phyloP scores from a whole-genome alignment of 2,329 filamentous ascomycete genomes.

The Taxawa tesnikishii region DNA sequence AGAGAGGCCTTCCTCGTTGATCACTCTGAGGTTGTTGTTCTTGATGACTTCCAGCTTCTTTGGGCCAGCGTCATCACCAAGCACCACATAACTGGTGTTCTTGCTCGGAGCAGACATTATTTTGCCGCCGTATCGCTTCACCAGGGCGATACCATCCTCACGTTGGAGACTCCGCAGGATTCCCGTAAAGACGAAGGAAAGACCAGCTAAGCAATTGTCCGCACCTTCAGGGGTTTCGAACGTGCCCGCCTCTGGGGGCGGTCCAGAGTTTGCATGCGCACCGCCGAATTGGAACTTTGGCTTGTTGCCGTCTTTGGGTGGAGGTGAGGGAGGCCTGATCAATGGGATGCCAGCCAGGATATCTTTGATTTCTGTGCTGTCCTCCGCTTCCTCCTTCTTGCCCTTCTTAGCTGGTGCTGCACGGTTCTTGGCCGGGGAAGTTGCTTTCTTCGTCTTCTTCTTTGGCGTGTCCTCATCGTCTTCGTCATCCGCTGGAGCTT shows the following conservation, averaged over 20 bases:
- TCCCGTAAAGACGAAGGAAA: slow-evolving; percentile 93
- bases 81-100: slow-evolving; percentile 87
- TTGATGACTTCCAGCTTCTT: slow-evolving; percentile 84
- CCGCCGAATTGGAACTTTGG: slow-evolving; percentile 73
- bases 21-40: slow-evolving; percentile 71
- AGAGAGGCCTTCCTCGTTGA: slow-evolving; percentile 86
- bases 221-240: slow-evolving; percentile 69
- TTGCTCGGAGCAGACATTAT: slow-evolving; percentile 74
- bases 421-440: slow-evolving; percentile 27
- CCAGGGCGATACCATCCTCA: slow-evolving; percentile 72
- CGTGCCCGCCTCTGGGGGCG: slow-evolving; percentile 50
- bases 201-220: slow-evolving; percentile 78
- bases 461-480: slow-evolving; percentile 42
- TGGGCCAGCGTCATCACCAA: slow-evolving; percentile 83
- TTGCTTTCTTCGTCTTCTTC: slow-evolving; percentile 44
- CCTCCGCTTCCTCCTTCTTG: slow-evolving; percentile 54
- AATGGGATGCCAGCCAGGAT: slow-evolving; percentile 83
- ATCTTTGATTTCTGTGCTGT: slow-evolving; percentile 62
- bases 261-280: slow-evolving; percentile 31
- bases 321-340: slow-evolving; percentile 72
- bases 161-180: slow-evolving; percentile 68
- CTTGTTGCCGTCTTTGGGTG: slow-evolving; percentile 45
- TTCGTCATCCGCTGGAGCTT: slow-evolving; percentile 44
- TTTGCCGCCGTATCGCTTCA: slow-evolving; percentile 92
- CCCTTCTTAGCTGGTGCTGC: slow-evolving; percentile 40